Base-by-base conservation (phyloP, 2,329 filamentous ascomycete genomes). In the Ceratocystis colombiana region DNA sequence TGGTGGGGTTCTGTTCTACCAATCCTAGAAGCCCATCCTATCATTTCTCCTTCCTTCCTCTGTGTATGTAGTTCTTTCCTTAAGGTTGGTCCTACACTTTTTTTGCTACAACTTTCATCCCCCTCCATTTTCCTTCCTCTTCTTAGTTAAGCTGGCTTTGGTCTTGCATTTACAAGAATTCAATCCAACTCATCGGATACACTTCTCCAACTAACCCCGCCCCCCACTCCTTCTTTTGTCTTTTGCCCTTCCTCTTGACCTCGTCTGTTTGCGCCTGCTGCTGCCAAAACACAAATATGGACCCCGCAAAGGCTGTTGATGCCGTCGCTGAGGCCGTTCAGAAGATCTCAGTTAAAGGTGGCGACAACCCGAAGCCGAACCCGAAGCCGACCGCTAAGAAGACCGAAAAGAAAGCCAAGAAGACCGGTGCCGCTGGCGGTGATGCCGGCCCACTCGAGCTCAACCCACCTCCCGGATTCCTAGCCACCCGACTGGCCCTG, bases 401-500 rank as follows among this genome's bases (percentile, higher is more conserved):
- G 71, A 73, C 80, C 71, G 82, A 84, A 75, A 80, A 80, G 75
- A 80, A 81, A 71, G 41, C 64, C 61, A 64, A 64, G 50, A 79
- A 79, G 72, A 75, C 75, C 64, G 74, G 72, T 68, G 72, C 70
- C 50, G 72, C 71, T 66, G 73, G 72, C 68, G 74, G 73, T 65
- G 75, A 74, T 67, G 71, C 72, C 64, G 74, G 76, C 25, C 77
- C 78, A 48, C 73, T 82, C 68, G 79, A 82, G 77, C 74, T 77
- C 73, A 76, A 74, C 71, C 81, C 77, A 33, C 80, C 84, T 22
- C 88, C 92, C 66, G 85, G 87, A 68, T 96, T 89, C 76, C 85
- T 97, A 69, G 80, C 92, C 73, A 85, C 91, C 76, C 87, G 94
- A 69, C 86, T 96, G 72, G 84, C 88, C 20, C 37, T 70, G 48